Base-by-base conservation (phyloP, 306 rosid genomes). In the Ammopiptanthus mongolicus region DNA sequence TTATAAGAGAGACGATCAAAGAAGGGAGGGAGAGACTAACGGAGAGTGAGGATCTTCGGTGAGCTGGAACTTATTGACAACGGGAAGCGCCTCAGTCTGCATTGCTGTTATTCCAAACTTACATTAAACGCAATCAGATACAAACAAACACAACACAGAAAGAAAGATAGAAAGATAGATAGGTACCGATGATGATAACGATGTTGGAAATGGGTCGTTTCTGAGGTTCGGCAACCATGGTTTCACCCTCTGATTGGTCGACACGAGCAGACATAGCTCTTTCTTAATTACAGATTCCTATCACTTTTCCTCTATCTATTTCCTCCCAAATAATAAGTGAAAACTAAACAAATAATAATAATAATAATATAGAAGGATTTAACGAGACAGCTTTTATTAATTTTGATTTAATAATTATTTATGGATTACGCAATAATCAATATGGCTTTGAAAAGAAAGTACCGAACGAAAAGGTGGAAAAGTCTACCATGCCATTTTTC, bases 81-180 rank as follows among this genome's bases (percentile, higher is more conserved):
- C 69, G 39, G 97, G 97, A 82, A 90, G 91, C 65, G 99, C 99
- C 82, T 95, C 99, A 18, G 96, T 81, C 87, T 92, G 96, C 99
- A 91, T 95, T 86, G 97, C 99, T 95, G 84, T 75, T 6, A 44
- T 11, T 63, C 31, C 67, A 51, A 69, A 66, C 8, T 14, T 52
- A 50, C 23, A 65, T 10, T 39, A 2, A 75, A 71, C 65, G 10
- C 0, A 4, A 69, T 51, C 41, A 65, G 63, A 44, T 18, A 71
- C 55, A 64, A 17, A 55, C 47, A 55, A 4, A 44, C 2, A 31
- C 0, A 21, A 33, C 5, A 33, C 0, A 33, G 7, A 33, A 33
- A 4, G 7, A 33, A 6, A 33, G 37, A 4, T 2, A 31, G 5
- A 31, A 31, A 33, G 37, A 4, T 2, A 31, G 5, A 31, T 1